Evolutionary conservation across 169 alveolate species (phyloP), one percentile per base, ranked within the genome.

Genomic region (Eimeria sp.): DNA sequence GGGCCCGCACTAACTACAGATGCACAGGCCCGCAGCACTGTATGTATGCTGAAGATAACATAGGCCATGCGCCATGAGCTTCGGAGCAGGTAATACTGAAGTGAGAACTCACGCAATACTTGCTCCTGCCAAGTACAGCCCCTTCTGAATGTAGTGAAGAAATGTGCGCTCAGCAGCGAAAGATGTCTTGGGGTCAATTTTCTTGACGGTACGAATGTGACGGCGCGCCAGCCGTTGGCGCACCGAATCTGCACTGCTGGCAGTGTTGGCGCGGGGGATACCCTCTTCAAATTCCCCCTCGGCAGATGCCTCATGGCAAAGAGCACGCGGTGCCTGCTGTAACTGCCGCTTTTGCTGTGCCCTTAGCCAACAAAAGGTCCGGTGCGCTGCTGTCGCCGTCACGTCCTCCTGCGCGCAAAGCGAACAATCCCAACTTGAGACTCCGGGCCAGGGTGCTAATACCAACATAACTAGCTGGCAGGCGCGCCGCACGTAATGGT

Each of bases 101-200:
- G 52, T 27, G 43, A 23, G 71, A 66, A 33, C 96, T 91, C 74
- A 91, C 96, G 85, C 95, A 43, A 94, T 71, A 2, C 95, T 77
- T 40, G 91, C 60, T 18, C 95, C 94, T 2, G 89, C 96, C 60
- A 94, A 66, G 87, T 97, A 98, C 23, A 98, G 95, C 33, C 98
- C 96, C 85, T 97, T 85, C 46, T 95, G 95, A 46, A 97, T 60
- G 96, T 97, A 98, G 96, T 97, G 98, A 43, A 98, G 96, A 91
- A 98, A 96, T 6, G 98, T 97, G 78, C 98, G 96, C 68, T 98
- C 98, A 2, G 97, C 97, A 23, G 98, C 98, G 85, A 98, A 98
- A 83, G 97, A 88, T 40, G 97, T 91, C 96, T 98, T 98, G 37
- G 98, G 98, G 74, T 98, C 98, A 43, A 97, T 85, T 95, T 97